Evolutionary conservation across 2,329 filamentous ascomycete species (phyloP), one percentile per base, ranked within the genome.

Genomic region (Pseudogymnoascus sp.): DNA sequence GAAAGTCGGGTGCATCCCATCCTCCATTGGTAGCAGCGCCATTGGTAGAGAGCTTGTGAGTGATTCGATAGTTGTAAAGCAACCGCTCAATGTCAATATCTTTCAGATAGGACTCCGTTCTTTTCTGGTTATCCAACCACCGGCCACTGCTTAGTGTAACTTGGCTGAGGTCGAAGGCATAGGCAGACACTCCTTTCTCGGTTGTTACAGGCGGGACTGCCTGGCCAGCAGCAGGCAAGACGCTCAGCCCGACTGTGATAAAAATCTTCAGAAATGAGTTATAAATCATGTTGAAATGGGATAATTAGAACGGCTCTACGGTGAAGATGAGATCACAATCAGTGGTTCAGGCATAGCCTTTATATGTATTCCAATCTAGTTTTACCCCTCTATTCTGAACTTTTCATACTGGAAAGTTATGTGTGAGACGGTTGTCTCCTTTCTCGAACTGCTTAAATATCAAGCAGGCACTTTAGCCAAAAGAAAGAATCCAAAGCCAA

Each of bases 1-100:
- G 81, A 49, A 84, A 83, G 56, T 78, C 72, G 0, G 81, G 81
- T 1, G 78, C 78, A 68, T 84, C 81, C 81, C 81, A 83, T 2
- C 81, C 81, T 1, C 79, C 79, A 59, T 81, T 80, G 5, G 74
- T 59, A 1, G 71, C 65, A 1, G 80, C 81, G 1, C 77, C 78
- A 2, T 78, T 74, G 7, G 80, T 82, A 2, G 76, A 77, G 0
- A 82, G 66, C 16, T 75, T 72, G 63, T 82, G 80, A 56, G 75
- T 82, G 31, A 71, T 66, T 16, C 80, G 75, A 70, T 82, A 82
- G 66, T 77, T 76, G 70, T 82, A 82, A 18, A 56, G 49, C 49
- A 16, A 82, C 75, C 80, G 75, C 16, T 82, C 76, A 0, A 77
- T 66, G 61, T 81, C 75, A 21, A 82, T 74, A 28, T 66, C 75